Evolutionary conservation across 148 eudicot species (phyloP).

Genomic region (Rhododendron molle): DNA sequence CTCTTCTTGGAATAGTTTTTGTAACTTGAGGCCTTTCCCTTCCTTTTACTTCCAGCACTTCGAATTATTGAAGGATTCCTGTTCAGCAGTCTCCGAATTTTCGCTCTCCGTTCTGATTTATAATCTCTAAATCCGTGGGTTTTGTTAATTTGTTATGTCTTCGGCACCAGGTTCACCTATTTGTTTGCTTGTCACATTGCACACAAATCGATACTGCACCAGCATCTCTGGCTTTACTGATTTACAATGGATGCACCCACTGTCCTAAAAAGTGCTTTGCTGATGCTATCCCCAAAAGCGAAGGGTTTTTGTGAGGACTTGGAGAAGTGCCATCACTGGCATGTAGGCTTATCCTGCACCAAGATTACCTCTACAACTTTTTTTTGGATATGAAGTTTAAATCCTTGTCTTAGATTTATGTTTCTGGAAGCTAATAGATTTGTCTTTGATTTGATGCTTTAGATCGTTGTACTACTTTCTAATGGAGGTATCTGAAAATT

Average conservation of each 20-base stretch:
- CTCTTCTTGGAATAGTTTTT: background rate
- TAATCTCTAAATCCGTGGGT: background rate
- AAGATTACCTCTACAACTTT: too few species aligned
- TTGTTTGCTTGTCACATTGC: background rate
- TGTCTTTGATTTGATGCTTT: background rate
- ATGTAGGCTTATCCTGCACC: background rate
- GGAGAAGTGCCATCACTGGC: background rate
- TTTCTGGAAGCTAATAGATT: background rate
- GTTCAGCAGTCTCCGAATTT: background rate
- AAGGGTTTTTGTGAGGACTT: background rate
- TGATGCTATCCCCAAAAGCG: background rate
- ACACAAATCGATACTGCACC: background rate
- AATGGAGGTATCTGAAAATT: background rate
- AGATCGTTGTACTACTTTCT: background rate
- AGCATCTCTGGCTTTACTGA: background rate
- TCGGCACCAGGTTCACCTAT: background rate
- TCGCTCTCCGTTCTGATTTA: background rate
- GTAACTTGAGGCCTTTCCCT: background rate
- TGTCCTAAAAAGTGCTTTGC: background rate
- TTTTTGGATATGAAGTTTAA: background rate
- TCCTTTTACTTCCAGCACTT: background rate
- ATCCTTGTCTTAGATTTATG: background rate
- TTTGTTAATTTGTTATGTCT: background rate
- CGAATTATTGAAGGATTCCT: background rate
- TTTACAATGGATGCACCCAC: background rate